Base-by-base conservation (phyloP, 495 filamentous ascomycete genomes). In the Penicillium subrubescens region DNA sequence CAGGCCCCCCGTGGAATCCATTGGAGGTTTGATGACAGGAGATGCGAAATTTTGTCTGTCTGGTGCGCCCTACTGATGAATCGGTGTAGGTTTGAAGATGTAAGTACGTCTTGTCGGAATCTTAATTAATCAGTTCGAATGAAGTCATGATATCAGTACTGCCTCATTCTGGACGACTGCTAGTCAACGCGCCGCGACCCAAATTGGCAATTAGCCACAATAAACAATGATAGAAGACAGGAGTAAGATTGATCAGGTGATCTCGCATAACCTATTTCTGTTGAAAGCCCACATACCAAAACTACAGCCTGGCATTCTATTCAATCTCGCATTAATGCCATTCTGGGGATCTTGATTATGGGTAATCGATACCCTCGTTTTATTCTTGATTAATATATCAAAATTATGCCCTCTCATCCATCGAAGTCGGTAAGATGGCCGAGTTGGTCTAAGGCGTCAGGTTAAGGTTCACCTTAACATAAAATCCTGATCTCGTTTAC, bases 391-490 rank as follows among this genome's bases (percentile, higher is more conserved):
- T 33, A 7, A 33, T 33, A 33, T 4, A 3, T 3, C 31, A 33
- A 33, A 8, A 33, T 7, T 7, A 33, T 3, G 35, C 10, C 10
- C 17, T 6, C 3, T n/a, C 41, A 19, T 11, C 19, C 41, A 48
- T 48, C 44, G 7, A 48, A 33, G 39, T 2, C 17, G 67, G 67
- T 59, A 75, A 70, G 70, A 75, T 73, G 71, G 71, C 71, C 68
- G 71, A 73, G 73, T 70, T 71, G 68, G 71, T 71, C 71, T 57
- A 73, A 73, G 71, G 69, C 68, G 68, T 69, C 70, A 71, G 72
- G 70, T 75, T 73, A 73, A 71, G 73, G 70, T 67, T 58, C 50
- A 72, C 69, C 69, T 70, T 72, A 62, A 64, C 64, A 54, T 41
- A 61, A 64, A 71, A 66, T 73, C 71, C 71, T 73, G 71, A 67